A percentile compares a stretch with the other conserved stretches of the same genome.
These are phyloP conservation scores for Herpetomonas tarakana DNA, from an alignment of 208 protist genomes.

Conservation along the genomic window DNA sequence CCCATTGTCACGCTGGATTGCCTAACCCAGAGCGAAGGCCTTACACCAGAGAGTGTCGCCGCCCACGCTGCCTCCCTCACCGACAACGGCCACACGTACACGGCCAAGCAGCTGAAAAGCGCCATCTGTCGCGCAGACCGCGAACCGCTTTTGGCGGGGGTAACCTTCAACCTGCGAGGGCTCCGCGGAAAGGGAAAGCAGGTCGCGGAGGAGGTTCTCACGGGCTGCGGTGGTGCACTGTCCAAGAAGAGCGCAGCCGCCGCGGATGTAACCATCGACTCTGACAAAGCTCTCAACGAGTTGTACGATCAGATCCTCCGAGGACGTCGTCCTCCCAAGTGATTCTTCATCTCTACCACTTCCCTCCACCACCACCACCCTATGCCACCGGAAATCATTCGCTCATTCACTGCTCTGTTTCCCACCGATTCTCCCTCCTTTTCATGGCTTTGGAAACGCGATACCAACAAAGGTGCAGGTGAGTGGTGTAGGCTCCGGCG, in stretches of 20 bases:
- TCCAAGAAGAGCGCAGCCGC: constrained; percentile 16
- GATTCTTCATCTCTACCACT: background rate
- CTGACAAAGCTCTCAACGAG: constrained; percentile 38
- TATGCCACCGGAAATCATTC: too few relatives aligned
- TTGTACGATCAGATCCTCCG: constrained; percentile 74
- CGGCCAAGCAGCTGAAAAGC: constrained; percentile 27
- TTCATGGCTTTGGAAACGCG: too few relatives aligned
- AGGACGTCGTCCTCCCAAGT: constrained; percentile 18
- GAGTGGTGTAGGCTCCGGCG: too few relatives aligned
- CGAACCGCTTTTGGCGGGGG: constrained; percentile 37
- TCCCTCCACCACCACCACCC: too few relatives aligned
- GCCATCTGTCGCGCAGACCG: constrained; percentile 35
- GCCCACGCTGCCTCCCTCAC: constrained; percentile 40
- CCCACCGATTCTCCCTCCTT: too few relatives aligned
- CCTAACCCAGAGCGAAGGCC: constrained; percentile 26
- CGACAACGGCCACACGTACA: constrained; percentile 51
- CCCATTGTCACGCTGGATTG: constrained; percentile 56
- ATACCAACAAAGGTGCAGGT: too few relatives aligned
- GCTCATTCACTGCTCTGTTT: too few relatives aligned
- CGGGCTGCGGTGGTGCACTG: constrained; percentile 54
- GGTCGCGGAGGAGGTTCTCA: constrained; percentile 65
- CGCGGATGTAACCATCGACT: constrained; percentile 14
- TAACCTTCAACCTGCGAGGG: constrained; percentile 32
- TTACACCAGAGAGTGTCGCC: constrained; percentile 11
- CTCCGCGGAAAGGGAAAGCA: constrained; percentile 35